Evolutionary conservation across 2,329 filamentous ascomycete species (phyloP), one percentile per base, ranked within the genome.

Genomic region (Cyclaneusma minus): DNA sequence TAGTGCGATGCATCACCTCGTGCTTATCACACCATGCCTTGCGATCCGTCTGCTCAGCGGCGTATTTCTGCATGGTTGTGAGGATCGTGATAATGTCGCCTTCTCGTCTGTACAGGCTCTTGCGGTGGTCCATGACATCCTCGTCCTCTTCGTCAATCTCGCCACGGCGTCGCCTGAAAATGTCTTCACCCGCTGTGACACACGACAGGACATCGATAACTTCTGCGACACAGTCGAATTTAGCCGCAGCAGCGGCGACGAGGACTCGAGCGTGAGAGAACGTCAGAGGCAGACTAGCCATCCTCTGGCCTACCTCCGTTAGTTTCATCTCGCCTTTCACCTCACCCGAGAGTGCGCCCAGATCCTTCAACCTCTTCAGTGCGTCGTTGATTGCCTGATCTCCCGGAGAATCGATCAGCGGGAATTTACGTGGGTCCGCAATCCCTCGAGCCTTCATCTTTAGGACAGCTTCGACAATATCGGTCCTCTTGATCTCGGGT

Each of bases 391-490:
- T 67, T 0, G 80, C 66, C 35, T 91, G 77, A 3, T 71, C 54
- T 6, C 80, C 72, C 0, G 89, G 89, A 1, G 68, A 64, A 29
- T 92, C 84, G 47, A 95, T 73, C 24, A 94, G 69, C 0, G 87
- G 83, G 35, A 98, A 98, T 0, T 63, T 58, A 12, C 84, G 58
- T 3, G 93, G 68, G 43, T 95, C 77, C 14, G 80, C 64, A 8
- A 95, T 74, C 0, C 85, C 84, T 28, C 84, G 69, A 1, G 87
- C 84, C 49, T 93, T 94, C 78, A 98, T 91, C 1, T 81, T 92
- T 7, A 98, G 58, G 2, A 94, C 63, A 0, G 87, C 80, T 17
- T 83, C 77, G 12, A 84, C 69, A 5, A 95, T 66, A 48, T 98
- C 87, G 43, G 82, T 91, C 12, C 89, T 70, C 7, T 94, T 55